Base-by-base conservation (phyloP, 1,284 basidiomycete genomes). In the Ustilago curta region DNA sequence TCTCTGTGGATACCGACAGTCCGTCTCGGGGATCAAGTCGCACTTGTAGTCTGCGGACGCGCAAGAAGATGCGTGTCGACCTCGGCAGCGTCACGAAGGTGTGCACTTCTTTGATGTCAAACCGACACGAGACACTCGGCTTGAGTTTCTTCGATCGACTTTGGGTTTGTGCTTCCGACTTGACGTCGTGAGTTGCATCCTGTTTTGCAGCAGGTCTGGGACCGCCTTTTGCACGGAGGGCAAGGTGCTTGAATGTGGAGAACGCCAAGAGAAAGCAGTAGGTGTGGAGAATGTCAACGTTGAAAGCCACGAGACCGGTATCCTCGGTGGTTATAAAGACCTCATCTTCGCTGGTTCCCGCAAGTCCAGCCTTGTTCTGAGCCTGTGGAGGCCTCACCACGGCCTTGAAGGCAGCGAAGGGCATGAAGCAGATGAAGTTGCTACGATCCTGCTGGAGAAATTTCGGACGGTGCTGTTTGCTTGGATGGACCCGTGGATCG, bases 261-360 rank as follows among this genome's bases (percentile, higher is more conserved):
- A 88, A 70, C 11, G 91, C 91, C 50, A 94, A 87, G 43, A 96
- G 87, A 11, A 88, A 76, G 78, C 90, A 91, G 82, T 95, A 95
- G 19, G 91, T 86, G 82, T 93, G 90, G 14, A 90, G 89, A 37
- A 95, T 87, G 71, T 90, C 89, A 76, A 91, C 87, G 47, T 88
- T 88, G 32, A 88, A 78, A 8, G 87, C 85, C 23, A 89, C 74
- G 32, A 87, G 85, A 25, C 87, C 86, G 8, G 88, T 79, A 29
- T 86, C 77, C 37, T 88, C 66, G 2, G 82, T 83, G 11, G 88
- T 76, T 23, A 88, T 85, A 64, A 87, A 87, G 23, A 81, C 83
- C 74, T 88, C 85, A 65, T 88, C 86, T 53, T 80, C 74, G 6
- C 76, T 75, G 25, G 82, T 76, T 1, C 85, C 70, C 9, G 53